Evolutionary conservation across 2,329 filamentous ascomycete genomes (phyloP).

Genomic region (Zymoseptoria pseudotritici): DNA sequence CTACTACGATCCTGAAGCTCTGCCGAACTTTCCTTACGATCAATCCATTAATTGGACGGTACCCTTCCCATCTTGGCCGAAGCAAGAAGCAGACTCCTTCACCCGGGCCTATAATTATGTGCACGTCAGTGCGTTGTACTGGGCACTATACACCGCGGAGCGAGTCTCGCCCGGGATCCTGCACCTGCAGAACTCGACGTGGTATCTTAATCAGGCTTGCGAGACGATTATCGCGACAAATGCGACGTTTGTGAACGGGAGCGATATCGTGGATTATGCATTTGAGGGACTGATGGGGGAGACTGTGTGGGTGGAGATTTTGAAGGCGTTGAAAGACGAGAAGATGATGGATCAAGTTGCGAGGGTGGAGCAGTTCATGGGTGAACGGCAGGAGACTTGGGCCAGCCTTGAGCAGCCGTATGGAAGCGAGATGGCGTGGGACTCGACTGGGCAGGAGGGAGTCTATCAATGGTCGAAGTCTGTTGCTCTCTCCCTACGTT

Average conservation of each 20-base stretch:
- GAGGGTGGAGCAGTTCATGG: constrained; percentile 42
- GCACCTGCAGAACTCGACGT: constrained; percentile 40
- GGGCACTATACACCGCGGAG: constrained; percentile 49
- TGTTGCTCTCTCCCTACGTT: background rate
- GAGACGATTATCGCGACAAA: constrained; percentile 36
- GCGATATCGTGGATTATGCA: constrained; percentile 34
- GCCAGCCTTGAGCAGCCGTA: constrained; percentile 46
- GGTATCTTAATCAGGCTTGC: constrained; percentile 51
- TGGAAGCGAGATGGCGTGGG: constrained; percentile 57
- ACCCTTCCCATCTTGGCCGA: constrained; percentile 48
- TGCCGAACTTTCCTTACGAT: constrained; percentile 42
- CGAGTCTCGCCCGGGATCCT: constrained; percentile 42
- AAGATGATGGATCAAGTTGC: constrained; percentile 34
- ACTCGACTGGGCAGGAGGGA: constrained; percentile 55
- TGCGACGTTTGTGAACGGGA: constrained; percentile 27
- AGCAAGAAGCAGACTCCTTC: constrained; percentile 37
- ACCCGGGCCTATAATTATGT: constrained; percentile 54
- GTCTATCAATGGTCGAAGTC: constrained; percentile 42
- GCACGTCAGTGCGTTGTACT: constrained; percentile 50
- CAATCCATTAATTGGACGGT: constrained; percentile 39
- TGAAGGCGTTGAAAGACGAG: constrained; percentile 46
- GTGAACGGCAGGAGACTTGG: constrained; percentile 44
- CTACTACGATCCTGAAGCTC: constrained; percentile 45
- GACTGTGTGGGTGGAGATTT: constrained; percentile 48
- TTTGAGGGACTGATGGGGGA: constrained; percentile 53